phyloP scores from a whole-genome alignment of 2,329 filamentous ascomycete species.

The Penicillium brasilianum region DNA sequence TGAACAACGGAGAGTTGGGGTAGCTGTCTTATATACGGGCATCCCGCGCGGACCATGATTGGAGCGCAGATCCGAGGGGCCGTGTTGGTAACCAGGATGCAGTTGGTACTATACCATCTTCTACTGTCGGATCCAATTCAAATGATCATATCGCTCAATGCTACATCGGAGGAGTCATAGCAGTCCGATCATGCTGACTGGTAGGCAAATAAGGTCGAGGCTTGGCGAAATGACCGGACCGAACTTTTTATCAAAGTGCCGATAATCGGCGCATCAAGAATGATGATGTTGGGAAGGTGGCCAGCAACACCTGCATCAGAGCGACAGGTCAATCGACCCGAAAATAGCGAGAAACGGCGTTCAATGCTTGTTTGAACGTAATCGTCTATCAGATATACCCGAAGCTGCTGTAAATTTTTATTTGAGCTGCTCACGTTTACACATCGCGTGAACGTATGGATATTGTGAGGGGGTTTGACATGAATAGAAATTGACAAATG shows the following conservation, averaged over 20 bases:
- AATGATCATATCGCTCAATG: not conserved
- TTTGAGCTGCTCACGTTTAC: not conserved
- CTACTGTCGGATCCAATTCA: not conserved
- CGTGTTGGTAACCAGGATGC: not conserved
- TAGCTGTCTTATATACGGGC: not conserved
- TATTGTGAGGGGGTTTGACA: too few species aligned
- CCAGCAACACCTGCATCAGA: not conserved
- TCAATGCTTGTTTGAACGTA: not conserved
- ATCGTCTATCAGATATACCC: not conserved
- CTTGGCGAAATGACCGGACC: not conserved
- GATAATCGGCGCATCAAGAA: slow-evolving; percentile 15
- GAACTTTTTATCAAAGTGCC: slow-evolving; percentile 9
- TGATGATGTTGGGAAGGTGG: not conserved
- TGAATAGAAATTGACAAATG: too few species aligned
- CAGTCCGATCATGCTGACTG: not conserved
- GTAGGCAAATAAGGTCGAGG: not conserved
- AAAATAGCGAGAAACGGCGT: not conserved
- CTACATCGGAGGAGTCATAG: slow-evolving; percentile 1
- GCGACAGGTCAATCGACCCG: not conserved
- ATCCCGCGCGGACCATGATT: not conserved
- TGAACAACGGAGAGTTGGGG: not conserved
- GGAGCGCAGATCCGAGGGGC: not conserved
- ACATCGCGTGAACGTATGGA: too few species aligned
- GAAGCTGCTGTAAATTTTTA: not conserved
- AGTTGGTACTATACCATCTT: not conserved